Evolutionary conservation across 257 asterid species (phyloP).

Genomic region (Phtheirospermum japonicum): DNA sequence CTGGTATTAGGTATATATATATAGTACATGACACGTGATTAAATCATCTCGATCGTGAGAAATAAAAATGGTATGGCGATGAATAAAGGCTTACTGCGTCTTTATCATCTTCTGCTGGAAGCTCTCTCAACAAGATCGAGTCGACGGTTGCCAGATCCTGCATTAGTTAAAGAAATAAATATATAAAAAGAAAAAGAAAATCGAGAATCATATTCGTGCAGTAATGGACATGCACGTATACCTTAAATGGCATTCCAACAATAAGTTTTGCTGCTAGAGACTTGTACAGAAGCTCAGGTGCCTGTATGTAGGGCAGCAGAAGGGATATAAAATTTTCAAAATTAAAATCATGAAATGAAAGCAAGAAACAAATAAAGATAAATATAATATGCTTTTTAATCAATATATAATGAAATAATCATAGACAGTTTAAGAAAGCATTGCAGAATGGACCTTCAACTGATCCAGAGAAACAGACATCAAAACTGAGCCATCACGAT

Average conservation of each 20-base stretch:
- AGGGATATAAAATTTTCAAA: constrained; percentile 11
- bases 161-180: constrained; percentile 1
- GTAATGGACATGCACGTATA: constrained; percentile 26
- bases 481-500: constrained; percentile 98
- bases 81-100: constrained; percentile 65
- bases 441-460: constrained; percentile 58
- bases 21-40: constrained; percentile 22
- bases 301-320: constrained; percentile 43
- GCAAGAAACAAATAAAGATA: not conserved
- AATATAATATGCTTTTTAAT: not conserved
- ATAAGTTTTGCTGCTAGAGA: constrained; percentile 85
- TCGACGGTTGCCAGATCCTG: constrained; percentile 99
- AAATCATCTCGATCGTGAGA: not conserved
- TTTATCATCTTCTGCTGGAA: constrained; percentile 77
- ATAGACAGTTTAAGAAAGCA: constrained; percentile 10
- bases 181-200: constrained; percentile 28
- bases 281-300: constrained; percentile 88
- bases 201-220: not conserved
- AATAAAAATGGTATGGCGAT: not conserved
- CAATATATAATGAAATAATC: not conserved
- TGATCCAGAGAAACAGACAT: constrained; percentile 92
- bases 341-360: not conserved
- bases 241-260: constrained; percentile 98
- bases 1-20: constrained; percentile 53
- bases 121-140: constrained; percentile 87